Evolutionary conservation across 2,329 filamentous ascomycete genomes (phyloP).

Genomic region (Sporothrix luriei): DNA sequence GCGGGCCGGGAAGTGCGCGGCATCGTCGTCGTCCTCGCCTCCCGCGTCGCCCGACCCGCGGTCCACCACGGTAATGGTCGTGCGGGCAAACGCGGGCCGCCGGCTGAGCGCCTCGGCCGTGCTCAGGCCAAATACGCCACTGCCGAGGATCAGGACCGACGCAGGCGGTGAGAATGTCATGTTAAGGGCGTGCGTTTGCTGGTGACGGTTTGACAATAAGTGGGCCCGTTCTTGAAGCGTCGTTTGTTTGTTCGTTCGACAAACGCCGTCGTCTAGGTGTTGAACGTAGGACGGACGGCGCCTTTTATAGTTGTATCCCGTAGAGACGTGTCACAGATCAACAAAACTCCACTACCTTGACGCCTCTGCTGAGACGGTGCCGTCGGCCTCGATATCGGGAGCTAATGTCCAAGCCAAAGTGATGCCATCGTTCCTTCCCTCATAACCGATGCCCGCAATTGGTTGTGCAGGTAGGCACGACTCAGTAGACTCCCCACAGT

Average conservation of each 20-base stretch:
- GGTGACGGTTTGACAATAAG: slow-evolving; percentile 9
- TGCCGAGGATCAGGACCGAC: slow-evolving; percentile 68
- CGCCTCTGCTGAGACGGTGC: background rate
- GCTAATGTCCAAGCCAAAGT: background rate
- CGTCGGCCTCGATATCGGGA: background rate
- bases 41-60: slow-evolving; percentile 45
- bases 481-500: background rate
- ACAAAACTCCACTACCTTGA: background rate
- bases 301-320: background rate
- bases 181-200: slow-evolving; percentile 10
- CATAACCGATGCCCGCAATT: background rate
- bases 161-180: slow-evolving; percentile 43
- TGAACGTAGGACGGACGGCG: background rate
- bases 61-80: slow-evolving; percentile 63
- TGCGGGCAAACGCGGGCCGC: slow-evolving; percentile 57
- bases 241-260: background rate
- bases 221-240: background rate
- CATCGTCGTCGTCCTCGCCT: slow-evolving; percentile 30
- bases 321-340: background rate
- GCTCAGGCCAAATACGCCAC: slow-evolving; percentile 64
- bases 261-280: background rate
- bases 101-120: slow-evolving; percentile 69
- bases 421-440: background rate
- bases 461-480: background rate
- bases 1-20: slow-evolving; percentile 58